These are phyloP conservation scores for Epichloe festucae DNA, from an alignment of 2,329 filamentous ascomycete species.

Conservation along the genomic window DNA sequence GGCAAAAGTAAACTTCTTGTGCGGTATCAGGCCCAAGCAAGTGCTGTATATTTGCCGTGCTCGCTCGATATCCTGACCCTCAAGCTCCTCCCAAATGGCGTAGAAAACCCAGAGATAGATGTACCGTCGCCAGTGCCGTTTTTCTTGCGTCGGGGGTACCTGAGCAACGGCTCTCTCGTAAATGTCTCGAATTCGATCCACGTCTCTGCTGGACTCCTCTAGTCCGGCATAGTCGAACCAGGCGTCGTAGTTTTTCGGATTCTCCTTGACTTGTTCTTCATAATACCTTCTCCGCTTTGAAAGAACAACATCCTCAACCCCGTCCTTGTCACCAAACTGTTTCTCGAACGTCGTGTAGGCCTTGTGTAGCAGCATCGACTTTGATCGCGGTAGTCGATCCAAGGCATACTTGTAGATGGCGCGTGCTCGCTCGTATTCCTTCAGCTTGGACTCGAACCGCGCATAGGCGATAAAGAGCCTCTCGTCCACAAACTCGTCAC, in stretches of 20 bases:
- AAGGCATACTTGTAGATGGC: slow-evolving; percentile 96
- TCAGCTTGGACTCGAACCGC: slow-evolving; percentile 86
- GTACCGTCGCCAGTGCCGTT: slow-evolving; percentile 92
- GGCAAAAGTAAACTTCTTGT: slow-evolving; percentile 94
- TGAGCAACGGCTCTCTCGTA: slow-evolving; percentile 95
- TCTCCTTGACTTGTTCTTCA: slow-evolving; percentile 87
- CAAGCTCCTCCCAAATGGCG: slow-evolving; percentile 85
- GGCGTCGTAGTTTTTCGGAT: slow-evolving; percentile 88
- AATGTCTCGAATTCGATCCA: slow-evolving; percentile 74
- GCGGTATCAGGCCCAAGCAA: slow-evolving; percentile 75
- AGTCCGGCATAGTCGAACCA: slow-evolving; percentile 94
- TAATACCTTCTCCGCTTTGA: slow-evolving; percentile 88
- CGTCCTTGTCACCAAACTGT: slow-evolving; percentile 86
- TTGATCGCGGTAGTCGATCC: slow-evolving; percentile 79
- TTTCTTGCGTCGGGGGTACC: slow-evolving; percentile 87
- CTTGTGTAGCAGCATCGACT: slow-evolving; percentile 75
- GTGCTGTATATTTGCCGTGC: slow-evolving; percentile 85
- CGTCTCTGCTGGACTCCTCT: slow-evolving; percentile 74
- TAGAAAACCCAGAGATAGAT: slow-evolving; percentile 99
- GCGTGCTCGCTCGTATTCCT: slow-evolving; percentile 85
- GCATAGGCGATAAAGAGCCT: slow-evolving; percentile 91
- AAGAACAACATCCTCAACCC: slow-evolving; percentile 90
- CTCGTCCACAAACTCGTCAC: slow-evolving; percentile 93
- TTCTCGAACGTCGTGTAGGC: slow-evolving; percentile 97
- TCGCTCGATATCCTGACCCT: slow-evolving; percentile 63